Percentiles rank a stretch among this genome's conserved stretches.
Evolutionary conservation across 2,329 filamentous ascomycete species (phyloP).

Genomic region (Thielaviopsis ethacetica): DNA sequence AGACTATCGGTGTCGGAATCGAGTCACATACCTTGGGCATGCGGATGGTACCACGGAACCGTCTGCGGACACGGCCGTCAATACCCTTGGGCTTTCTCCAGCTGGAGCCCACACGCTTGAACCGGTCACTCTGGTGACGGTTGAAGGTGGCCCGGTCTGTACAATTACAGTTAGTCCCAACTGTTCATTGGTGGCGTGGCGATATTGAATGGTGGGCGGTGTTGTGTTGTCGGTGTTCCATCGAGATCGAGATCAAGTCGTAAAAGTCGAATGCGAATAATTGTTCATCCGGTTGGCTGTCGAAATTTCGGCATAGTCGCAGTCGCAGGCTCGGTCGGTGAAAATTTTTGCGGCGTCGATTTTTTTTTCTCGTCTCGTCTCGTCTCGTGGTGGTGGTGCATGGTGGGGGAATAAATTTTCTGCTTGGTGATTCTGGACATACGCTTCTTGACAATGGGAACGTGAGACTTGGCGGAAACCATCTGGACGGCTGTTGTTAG

Average conservation of each 20-base stretch:
- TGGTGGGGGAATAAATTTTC: not conserved
- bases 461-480: slow-evolving; percentile 98
- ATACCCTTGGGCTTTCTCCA: slow-evolving; percentile 99
- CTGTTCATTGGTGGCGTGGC: slow-evolving; percentile 1
- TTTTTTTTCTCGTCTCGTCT: not conserved
- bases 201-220: not conserved
- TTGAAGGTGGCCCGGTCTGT: slow-evolving; percentile 85
- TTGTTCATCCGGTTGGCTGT: no score
- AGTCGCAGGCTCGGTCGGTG: no score
- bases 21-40: slow-evolving; percentile 84
- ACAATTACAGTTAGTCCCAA: slow-evolving; percentile 15
- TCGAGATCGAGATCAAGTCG: not conserved
- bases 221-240: not conserved
- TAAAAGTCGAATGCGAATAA: no score
- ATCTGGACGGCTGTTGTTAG: slow-evolving; percentile 40
- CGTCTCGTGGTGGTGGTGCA: not conserved
- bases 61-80: slow-evolving; percentile 92
- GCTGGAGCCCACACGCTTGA: slow-evolving; percentile 75
- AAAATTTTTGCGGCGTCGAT: not conserved
- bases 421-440: slow-evolving; percentile 27
- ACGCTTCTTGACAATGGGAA: slow-evolving; percentile 99
- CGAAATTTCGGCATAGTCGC: no score
- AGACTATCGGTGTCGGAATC: not conserved
- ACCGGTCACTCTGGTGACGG: slow-evolving; percentile 95
- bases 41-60: slow-evolving; percentile 86